Percentiles rank a stretch among this genome's conserved stretches.
Evolutionary conservation across 2,329 filamentous ascomycete genomes (phyloP).

Genomic region (Aspergillus fructus): DNA sequence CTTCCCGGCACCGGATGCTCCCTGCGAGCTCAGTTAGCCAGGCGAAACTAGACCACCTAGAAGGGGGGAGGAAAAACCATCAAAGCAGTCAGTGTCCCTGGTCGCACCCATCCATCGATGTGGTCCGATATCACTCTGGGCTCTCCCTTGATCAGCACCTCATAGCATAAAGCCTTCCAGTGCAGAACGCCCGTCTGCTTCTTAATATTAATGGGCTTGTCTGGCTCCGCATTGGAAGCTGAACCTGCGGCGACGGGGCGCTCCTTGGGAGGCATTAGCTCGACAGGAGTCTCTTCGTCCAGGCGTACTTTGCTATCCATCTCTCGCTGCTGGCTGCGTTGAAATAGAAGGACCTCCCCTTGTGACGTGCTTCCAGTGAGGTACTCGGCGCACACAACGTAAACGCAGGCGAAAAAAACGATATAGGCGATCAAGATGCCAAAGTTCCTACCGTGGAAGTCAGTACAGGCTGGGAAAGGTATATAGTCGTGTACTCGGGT

Average conservation of each 20-base stretch:
- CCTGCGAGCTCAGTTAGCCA: slow-evolving; percentile 17
- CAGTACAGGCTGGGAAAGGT: no score
- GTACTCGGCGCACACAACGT: slow-evolving; percentile 47
- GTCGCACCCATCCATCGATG: slow-evolving; percentile 91
- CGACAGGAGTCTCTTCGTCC: neutral
- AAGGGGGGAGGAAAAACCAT: slow-evolving; percentile 52
- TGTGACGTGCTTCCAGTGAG: slow-evolving; percentile 58
- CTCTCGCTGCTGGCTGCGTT: slow-evolving; percentile 45
- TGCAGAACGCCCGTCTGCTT: slow-evolving; percentile 77
- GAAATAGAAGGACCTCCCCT: slow-evolving; percentile 72
- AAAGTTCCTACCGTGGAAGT: slow-evolving; percentile 48
- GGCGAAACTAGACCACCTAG: no score
- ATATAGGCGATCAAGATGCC: slow-evolving; percentile 66
- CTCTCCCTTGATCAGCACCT: slow-evolving; percentile 76
- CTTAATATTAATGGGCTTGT: slow-evolving; percentile 47
- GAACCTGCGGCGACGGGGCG: no score
- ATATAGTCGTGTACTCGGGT: no score
- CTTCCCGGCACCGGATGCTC: slow-evolving; percentile 87
- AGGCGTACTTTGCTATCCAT: neutral
- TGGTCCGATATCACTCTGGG: slow-evolving; percentile 74
- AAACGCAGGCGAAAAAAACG: slow-evolving; percentile 55
- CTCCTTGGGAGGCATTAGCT: slow-evolving; percentile 37
- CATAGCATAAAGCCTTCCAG: slow-evolving; percentile 81
- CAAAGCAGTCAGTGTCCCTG: slow-evolving; percentile 81
- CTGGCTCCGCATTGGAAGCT: neutral